phyloP scores from a whole-genome alignment of 768 basidiomycete species.

The Inosperma sp. region DNA sequence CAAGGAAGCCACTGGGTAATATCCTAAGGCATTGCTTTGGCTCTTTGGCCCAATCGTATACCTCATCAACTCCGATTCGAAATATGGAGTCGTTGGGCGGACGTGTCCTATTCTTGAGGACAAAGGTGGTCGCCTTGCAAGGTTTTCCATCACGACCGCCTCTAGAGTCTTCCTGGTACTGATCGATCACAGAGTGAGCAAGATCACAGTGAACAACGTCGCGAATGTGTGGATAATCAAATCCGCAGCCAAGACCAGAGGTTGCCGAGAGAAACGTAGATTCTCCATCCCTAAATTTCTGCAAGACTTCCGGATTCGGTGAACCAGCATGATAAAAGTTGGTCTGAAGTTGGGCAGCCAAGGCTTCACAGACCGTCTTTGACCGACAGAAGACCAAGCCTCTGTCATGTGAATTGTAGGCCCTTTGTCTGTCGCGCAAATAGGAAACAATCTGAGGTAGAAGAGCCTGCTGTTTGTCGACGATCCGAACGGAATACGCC shows the following conservation, averaged over 20 bases:
- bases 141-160: slow-evolving; percentile 1
- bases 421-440: neutral
- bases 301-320: neutral
- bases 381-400: neutral
- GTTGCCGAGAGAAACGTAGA: neutral
- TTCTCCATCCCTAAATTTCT: neutral
- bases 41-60: neutral
- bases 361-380: neutral
- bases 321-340: neutral
- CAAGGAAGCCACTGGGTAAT: neutral
- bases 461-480: neutral
- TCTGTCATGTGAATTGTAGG: neutral
- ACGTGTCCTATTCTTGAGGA: neutral
- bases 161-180: slow-evolving; percentile 5
- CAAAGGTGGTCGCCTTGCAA: neutral
- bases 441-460: neutral
- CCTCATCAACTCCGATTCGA: neutral
- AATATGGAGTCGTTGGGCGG: neutral
- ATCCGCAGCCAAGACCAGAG: neutral
- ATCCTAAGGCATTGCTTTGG: neutral
- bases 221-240: neutral
- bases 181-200: neutral
- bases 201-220: slow-evolving; percentile 2
- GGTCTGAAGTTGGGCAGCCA: neutral
- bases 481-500: neutral